phyloP scores from a whole-genome alignment of 179 eudicot genomes.

The Patellifolia procumbens region DNA sequence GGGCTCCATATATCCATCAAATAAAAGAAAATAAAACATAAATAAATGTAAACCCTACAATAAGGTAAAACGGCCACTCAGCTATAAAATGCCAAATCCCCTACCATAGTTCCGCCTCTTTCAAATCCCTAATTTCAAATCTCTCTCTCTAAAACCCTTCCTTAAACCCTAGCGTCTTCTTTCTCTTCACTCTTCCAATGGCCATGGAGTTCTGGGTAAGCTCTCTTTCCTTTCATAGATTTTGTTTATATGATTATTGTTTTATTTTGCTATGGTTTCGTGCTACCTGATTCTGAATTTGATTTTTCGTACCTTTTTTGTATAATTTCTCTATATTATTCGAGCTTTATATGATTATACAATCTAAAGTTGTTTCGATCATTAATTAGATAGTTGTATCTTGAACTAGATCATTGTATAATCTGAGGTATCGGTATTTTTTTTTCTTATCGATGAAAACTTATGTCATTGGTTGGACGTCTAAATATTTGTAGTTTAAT shows the following conservation, averaged over 20 bases:
- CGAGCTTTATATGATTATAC: background rate
- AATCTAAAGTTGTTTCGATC: background rate
- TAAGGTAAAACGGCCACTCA: background rate
- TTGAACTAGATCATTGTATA: background rate
- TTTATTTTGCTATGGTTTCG: background rate
- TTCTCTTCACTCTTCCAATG: slow-evolving; percentile 8
- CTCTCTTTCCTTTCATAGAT: background rate
- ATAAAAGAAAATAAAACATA: no score
- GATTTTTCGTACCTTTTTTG: background rate
- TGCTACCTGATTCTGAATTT: background rate
- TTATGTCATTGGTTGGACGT: background rate
- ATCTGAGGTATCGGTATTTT: background rate
- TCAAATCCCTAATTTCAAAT: background rate
- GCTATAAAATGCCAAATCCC: slow-evolving; percentile 4
- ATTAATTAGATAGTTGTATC: background rate
- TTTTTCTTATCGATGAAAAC: background rate
- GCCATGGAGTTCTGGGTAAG: slow-evolving; percentile 12
- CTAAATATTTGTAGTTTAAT: background rate
- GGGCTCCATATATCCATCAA: no score
- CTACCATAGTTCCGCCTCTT: background rate
- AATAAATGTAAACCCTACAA: no score
- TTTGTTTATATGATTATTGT: background rate
- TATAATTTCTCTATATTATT: background rate
- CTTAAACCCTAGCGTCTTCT: background rate
- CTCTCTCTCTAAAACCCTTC: background rate